A percentile compares a stretch with the other conserved stretches of the same genome.
These are phyloP conservation scores for Phytophthora europaea DNA, from an alignment of 352 stramenopile species.

Conservation along the genomic window DNA sequence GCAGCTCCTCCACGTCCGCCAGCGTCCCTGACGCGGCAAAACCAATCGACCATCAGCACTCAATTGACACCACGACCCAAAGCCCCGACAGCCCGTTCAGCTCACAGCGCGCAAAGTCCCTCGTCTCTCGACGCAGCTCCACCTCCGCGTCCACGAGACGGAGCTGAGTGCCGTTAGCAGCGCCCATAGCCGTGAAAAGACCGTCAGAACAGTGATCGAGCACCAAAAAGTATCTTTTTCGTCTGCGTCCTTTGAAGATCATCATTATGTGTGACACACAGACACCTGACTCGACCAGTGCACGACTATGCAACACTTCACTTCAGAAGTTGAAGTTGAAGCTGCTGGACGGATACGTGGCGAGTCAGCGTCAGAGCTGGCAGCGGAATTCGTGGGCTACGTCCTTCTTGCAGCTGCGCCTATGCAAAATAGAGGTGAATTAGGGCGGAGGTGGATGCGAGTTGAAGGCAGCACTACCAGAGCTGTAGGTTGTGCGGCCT, in stretches of 20 bases:
- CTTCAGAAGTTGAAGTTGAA: slow-evolving; percentile 32
- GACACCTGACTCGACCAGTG: neutral
- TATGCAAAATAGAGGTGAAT: neutral
- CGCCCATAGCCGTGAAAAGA: slow-evolving; percentile 48
- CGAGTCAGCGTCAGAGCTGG: neutral
- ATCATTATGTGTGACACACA: slow-evolving; percentile 22
- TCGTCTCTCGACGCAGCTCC: slow-evolving; percentile 77
- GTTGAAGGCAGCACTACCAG: neutral
- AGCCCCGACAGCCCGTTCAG: neutral
- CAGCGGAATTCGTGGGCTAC: neutral
- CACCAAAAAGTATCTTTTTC: slow-evolving; percentile 27
- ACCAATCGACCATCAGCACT: neutral
- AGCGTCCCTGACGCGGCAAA: slow-evolving; percentile 60
- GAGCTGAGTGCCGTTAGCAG: slow-evolving; percentile 58
- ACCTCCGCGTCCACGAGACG: slow-evolving; percentile 66
- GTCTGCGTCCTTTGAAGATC: slow-evolving; percentile 29
- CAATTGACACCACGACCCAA: neutral
- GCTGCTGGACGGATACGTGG: neutral
- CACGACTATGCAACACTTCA: neutral
- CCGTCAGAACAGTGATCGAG: neutral
- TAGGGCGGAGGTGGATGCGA: neutral
- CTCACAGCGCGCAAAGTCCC: slow-evolving; percentile 83
- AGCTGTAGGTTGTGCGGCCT: neutral
- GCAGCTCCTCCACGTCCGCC: slow-evolving; percentile 67
- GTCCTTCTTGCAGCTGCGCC: neutral